A percentile compares a stretch with the other conserved stretches of the same genome.
These are phyloP conservation scores for Colletotrichum lini DNA, from an alignment of 2,329 filamentous ascomycete species.

Conservation along the genomic window DNA sequence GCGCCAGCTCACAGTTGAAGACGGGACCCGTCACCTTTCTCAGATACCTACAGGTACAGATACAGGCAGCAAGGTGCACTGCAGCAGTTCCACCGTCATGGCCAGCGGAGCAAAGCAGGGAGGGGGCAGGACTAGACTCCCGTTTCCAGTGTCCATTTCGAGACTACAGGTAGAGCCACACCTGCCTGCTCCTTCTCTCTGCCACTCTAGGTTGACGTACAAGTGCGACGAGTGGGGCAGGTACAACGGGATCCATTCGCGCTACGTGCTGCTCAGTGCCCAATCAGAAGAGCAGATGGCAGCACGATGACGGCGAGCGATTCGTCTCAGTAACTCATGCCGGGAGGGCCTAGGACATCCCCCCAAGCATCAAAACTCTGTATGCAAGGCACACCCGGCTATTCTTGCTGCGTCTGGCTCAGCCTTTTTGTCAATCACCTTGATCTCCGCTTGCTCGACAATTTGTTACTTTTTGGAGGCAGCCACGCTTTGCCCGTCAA, in stretches of 20 bases:
- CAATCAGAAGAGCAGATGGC: slow-evolving; percentile 18
- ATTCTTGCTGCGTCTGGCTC: slow-evolving; percentile 21
- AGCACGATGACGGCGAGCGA: slow-evolving; percentile 35
- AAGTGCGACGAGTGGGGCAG: neutral
- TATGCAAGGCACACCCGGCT: slow-evolving; percentile 38
- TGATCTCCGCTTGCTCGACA: neutral
- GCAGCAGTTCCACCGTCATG: slow-evolving; percentile 2
- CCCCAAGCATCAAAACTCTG: slow-evolving; percentile 30
- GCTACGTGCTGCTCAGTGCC: neutral
- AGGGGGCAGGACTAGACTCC: neutral
- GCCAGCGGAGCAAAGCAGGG: neutral
- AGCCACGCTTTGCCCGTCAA: neutral
- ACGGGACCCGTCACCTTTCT: slow-evolving; percentile 23
- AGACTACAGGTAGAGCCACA: slow-evolving; percentile 22
- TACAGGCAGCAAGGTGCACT: neutral
- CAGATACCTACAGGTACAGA: too few species aligned
- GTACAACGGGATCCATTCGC: neutral
- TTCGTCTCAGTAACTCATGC: slow-evolving; percentile 26
- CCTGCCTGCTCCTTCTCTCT: neutral
- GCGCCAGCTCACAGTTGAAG: slow-evolving; percentile 23
- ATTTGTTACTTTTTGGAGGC: neutral
- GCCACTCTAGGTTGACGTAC: too few species aligned
- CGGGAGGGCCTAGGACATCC: slow-evolving; percentile 16
- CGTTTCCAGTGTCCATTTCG: slow-evolving; percentile 4
- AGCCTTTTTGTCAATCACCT: neutral